These are phyloP conservation scores for Sclerotinia subarctica DNA, from an alignment of 2,329 filamentous ascomycete genomes.

Conservation along the genomic window DNA sequence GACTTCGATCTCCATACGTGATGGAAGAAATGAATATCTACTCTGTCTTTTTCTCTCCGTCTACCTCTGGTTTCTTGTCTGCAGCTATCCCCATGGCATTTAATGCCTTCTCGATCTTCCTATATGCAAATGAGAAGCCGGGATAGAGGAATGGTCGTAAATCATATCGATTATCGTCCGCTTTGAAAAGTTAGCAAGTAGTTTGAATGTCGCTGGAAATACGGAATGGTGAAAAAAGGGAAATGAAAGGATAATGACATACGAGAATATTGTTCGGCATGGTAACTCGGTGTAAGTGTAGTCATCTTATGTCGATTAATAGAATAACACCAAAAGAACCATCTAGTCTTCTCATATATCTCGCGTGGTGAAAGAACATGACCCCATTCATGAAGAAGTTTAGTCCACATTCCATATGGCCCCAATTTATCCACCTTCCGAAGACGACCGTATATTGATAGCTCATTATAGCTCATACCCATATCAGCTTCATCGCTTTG, in stretches of 20 bases:
- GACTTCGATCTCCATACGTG: too few species aligned
- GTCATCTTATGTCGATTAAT: conserved; percentile 58
- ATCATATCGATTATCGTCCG: conserved; percentile 59
- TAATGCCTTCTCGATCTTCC: conserved; percentile 18
- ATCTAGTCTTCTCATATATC: conserved; percentile 13
- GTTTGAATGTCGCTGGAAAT: not conserved
- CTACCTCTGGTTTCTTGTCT: conserved; percentile 9
- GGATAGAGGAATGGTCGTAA: conserved; percentile 53
- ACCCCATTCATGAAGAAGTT: conserved; percentile 15
- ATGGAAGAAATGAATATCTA: not conserved
- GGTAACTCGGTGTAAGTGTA: conserved; percentile 30
- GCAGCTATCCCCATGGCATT: conserved; percentile 11
- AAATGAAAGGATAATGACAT: not conserved
- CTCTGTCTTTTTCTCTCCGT: not conserved
- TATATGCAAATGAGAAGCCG: conserved; percentile 12
- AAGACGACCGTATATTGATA: conserved; percentile 45
- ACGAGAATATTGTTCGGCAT: conserved; percentile 33
- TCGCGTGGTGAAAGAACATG: conserved; percentile 19
- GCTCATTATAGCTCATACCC: conserved; percentile 52
- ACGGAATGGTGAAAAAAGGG: not conserved
- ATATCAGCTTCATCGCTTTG: conserved; percentile 47
- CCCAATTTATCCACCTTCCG: conserved; percentile 49
- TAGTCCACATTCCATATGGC: conserved; percentile 33
- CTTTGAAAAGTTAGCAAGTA: conserved; percentile 43
- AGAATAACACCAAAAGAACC: conserved; percentile 43